Percentiles rank a stretch among this genome's conserved stretches.
Evolutionary conservation across 2,329 filamentous ascomycete genomes (phyloP).

Genomic region (Curvularia lunata): DNA sequence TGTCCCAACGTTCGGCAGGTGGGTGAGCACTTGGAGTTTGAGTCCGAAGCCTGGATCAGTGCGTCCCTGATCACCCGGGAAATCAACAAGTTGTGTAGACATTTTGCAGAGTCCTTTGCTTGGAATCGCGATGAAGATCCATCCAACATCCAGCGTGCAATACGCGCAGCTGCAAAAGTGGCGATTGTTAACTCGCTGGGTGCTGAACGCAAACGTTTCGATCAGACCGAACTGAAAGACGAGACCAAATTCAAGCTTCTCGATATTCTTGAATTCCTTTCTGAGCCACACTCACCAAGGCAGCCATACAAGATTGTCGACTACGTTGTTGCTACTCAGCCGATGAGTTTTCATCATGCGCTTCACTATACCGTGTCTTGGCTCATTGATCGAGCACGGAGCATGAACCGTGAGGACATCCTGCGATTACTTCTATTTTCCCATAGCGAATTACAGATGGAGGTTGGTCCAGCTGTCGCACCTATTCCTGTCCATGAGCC

Average conservation of each 20-base stretch:
- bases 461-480: slow-evolving; percentile 65
- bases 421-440: slow-evolving; percentile 74
- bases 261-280: slow-evolving; percentile 80
- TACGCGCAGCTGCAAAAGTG: slow-evolving; percentile 76
- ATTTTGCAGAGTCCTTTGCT: slow-evolving; percentile 86
- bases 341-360: slow-evolving; percentile 96
- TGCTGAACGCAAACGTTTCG: slow-evolving; percentile 84
- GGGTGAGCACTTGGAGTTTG: slow-evolving; percentile 96
- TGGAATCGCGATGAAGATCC: slow-evolving; percentile 69
- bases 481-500: slow-evolving; percentile 64
- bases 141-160: slow-evolving; percentile 71
- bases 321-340: slow-evolving; percentile 85
- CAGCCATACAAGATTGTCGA: slow-evolving; percentile 69
- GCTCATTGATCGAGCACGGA: slow-evolving; percentile 88
- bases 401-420: slow-evolving; percentile 71
- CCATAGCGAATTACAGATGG: slow-evolving; percentile 70
- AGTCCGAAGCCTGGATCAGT: slow-evolving; percentile 97
- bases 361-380: slow-evolving; percentile 96
- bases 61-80: slow-evolving; percentile 93
- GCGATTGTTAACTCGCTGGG: slow-evolving; percentile 91
- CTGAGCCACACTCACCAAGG: slow-evolving; percentile 35
- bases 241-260: slow-evolving; percentile 82
- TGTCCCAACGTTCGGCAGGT: slow-evolving; percentile 92
- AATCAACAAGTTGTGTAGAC: slow-evolving; percentile 88
- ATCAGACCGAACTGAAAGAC: slow-evolving; percentile 84